phyloP scores from a whole-genome alignment of 2,329 filamentous ascomycete genomes.

The Sporothrix mexicana region DNA sequence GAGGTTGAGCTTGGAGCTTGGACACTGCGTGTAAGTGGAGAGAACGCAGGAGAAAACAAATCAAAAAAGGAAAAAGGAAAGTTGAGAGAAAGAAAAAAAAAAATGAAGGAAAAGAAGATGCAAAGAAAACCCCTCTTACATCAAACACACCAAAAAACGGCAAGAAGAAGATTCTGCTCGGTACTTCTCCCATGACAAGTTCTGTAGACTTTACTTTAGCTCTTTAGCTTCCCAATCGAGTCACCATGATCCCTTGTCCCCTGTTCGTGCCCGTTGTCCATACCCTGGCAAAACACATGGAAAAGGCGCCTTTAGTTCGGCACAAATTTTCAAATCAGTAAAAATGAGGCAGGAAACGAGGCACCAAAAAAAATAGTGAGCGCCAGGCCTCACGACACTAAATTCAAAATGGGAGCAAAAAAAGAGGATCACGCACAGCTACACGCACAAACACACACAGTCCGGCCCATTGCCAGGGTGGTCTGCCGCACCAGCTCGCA shows the following conservation, averaged over 20 bases:
- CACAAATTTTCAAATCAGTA: neutral
- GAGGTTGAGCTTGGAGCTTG: neutral
- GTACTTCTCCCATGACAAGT: neutral
- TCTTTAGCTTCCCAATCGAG: neutral
- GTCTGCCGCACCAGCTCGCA: constrained; percentile 5
- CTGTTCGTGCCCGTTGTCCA: neutral
- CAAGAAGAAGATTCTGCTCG: neutral
- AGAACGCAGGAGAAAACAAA: neutral
- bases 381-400: neutral
- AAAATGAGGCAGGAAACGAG: too few species aligned
- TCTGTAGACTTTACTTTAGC: too few species aligned
- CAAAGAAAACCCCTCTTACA: neutral
- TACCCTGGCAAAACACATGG: neutral
- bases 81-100: neutral
- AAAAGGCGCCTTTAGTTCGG: neutral
- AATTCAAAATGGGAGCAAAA: neutral
- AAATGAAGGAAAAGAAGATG: neutral
- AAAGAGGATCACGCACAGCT: neutral
- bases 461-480: neutral
- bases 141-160: neutral
- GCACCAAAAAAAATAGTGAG: neutral
- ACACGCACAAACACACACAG: neutral
- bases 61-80: neutral
- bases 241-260: neutral
- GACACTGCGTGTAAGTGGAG: constrained; percentile 3